Evolutionary conservation across 805 yeast genomes (phyloP).

Genomic region (Nakazawaea anatomiae): DNA sequence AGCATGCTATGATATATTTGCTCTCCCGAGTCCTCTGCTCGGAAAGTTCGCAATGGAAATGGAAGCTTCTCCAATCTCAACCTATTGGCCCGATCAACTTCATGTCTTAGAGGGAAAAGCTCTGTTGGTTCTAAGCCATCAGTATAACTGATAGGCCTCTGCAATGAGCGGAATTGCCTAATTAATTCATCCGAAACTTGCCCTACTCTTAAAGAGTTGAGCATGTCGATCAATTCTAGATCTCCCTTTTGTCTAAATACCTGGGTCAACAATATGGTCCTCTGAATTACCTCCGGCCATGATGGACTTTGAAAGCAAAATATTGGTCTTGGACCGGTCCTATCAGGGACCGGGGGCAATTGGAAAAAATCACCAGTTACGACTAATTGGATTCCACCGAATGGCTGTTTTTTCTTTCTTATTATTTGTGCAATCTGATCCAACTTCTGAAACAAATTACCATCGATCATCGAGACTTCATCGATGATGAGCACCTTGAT

Average conservation of each 20-base stretch:
- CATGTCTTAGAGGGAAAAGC: constrained; percentile 76
- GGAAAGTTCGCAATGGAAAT: constrained; percentile 39
- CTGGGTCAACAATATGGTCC: constrained; percentile 64
- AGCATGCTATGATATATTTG: constrained; percentile 22
- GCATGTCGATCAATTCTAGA: constrained; percentile 63
- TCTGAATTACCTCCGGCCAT: constrained; percentile 61
- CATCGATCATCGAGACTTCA: constrained; percentile 94
- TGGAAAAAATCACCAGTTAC: constrained; percentile 96
- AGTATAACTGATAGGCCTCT: constrained; percentile 49
- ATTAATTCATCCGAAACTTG: constrained; percentile 45
- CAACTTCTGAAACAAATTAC: constrained; percentile 66
- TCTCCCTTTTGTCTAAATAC: constrained; percentile 92
- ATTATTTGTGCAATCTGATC: constrained; percentile 59
- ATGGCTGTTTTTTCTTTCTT: constrained; percentile 50
- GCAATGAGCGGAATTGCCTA: constrained; percentile 41
- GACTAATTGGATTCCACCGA: constrained; percentile 91
- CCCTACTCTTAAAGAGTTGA: constrained; percentile 79
- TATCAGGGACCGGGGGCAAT: constrained; percentile 77
- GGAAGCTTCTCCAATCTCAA: constrained; percentile 41
- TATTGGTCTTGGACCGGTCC: constrained; percentile 25
- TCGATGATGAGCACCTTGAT: constrained; percentile 76
- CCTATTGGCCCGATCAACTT: constrained; percentile 74
- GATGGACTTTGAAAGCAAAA: constrained; percentile 73
- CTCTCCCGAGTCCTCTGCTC: constrained; percentile 37
- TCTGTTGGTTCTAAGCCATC: constrained; percentile 90